Conservation (phyloP, 495 filamentous ascomycete species). For the Penicillium soppii region DNA sequence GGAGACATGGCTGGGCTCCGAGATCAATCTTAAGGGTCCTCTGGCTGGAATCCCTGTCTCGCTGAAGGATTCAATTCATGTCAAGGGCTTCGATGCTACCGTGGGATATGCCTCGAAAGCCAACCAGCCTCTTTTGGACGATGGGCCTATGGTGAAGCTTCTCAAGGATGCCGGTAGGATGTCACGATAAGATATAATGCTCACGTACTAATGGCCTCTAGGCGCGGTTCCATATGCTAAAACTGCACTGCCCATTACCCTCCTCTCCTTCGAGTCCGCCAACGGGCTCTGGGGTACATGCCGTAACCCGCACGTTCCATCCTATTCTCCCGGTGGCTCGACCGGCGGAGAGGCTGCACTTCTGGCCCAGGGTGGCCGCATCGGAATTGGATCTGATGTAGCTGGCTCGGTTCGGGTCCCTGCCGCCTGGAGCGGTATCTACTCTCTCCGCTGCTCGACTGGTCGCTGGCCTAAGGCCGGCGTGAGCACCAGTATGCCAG, state of each 20-base stretch:
- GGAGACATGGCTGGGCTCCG: slow-evolving; percentile 68
- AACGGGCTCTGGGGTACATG: slow-evolving; percentile 88
- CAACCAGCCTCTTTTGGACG: slow-evolving; percentile 59
- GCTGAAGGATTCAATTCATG: slow-evolving; percentile 82
- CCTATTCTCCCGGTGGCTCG: slow-evolving; percentile 88
- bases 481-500: slow-evolving; percentile 84
- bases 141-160: slow-evolving; percentile 74
- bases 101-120: slow-evolving; percentile 79
- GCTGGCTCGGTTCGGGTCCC: slow-evolving; percentile 88
- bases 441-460: slow-evolving; percentile 88
- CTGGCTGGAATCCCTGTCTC: slow-evolving; percentile 88
- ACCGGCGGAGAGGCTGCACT: slow-evolving; percentile 89
- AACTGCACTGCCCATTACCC: slow-evolving; percentile 88
- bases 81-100: slow-evolving; percentile 82
- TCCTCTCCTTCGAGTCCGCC: slow-evolving; percentile 87
- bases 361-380: slow-evolving; percentile 81
- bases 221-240: slow-evolving; percentile 96
- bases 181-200: neutral
- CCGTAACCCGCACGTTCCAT: slow-evolving; percentile 77
- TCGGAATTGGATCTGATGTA: slow-evolving; percentile 92
- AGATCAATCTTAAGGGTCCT: slow-evolving; percentile 77
- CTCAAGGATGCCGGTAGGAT: slow-evolving; percentile 78
- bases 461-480: slow-evolving; percentile 91
- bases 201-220: slow-evolving; percentile 12
- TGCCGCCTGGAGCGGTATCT: slow-evolving; percentile 89